phyloP scores from a whole-genome alignment of 306 rosid species.

The Canavalia ensiformis region DNA sequence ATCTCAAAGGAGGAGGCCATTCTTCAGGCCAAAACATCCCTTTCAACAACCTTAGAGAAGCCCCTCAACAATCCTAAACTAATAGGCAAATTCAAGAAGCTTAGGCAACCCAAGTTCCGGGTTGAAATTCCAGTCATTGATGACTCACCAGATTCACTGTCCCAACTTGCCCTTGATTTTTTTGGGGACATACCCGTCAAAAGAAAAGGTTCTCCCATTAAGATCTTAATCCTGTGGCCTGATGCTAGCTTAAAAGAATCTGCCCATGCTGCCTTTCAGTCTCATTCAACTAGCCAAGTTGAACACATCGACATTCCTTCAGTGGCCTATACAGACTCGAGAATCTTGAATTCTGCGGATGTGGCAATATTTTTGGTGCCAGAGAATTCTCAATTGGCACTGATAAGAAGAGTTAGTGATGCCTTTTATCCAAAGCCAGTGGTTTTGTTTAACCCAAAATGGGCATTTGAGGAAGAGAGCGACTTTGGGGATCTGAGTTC shows the following conservation, averaged over 20 bases:
- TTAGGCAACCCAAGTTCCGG: conserved; percentile 76
- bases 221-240: conserved; percentile 70
- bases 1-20: conserved; percentile 82
- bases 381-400: conserved; percentile 63
- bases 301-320: conserved; percentile 67
- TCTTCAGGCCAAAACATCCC: conserved; percentile 80
- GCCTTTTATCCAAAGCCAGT: conserved; percentile 76
- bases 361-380: conserved; percentile 75
- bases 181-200: conserved; percentile 71
- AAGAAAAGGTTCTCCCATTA: conserved; percentile 70
- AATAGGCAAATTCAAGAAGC: conserved; percentile 69
- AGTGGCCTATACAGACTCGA: conserved; percentile 47
- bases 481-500: conserved; percentile 66
- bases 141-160: conserved; percentile 73
- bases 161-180: conserved; percentile 71
- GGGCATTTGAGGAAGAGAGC: conserved; percentile 83
- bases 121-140: conserved; percentile 82
- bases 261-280: conserved; percentile 60
- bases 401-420: conserved; percentile 60
- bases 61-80: conserved; percentile 85
- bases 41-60: conserved; percentile 73
- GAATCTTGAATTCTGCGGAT: conserved; percentile 63
- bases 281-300: conserved; percentile 57
- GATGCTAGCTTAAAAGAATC: conserved; percentile 54
- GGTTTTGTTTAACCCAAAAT: conserved; percentile 83